A percentile compares a stretch with the other conserved stretches of the same genome.
Conservation (phyloP, 1,139 yeast genomes). For the Zygoascus sp. region DNA sequence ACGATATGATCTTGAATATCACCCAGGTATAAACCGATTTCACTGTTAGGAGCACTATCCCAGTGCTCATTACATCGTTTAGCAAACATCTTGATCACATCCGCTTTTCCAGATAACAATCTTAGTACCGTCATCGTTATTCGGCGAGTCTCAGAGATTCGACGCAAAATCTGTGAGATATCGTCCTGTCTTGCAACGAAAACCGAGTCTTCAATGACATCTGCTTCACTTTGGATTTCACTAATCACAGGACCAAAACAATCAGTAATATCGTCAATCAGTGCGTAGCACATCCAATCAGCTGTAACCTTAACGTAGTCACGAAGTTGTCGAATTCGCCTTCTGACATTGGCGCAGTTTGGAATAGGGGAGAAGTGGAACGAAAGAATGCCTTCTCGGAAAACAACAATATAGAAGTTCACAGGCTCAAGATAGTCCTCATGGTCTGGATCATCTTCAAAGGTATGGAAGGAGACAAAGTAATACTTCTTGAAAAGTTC, state of each 20-base stretch:
- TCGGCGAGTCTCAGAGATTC: slow-evolving; percentile 84
- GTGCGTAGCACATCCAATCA: slow-evolving; percentile 92
- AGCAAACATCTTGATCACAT: slow-evolving; percentile 95
- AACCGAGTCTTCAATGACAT: slow-evolving; percentile 83
- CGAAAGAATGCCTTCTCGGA: slow-evolving; percentile 75
- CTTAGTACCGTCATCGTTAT: slow-evolving; percentile 92
- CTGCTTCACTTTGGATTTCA: slow-evolving; percentile 84
- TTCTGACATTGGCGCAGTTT: slow-evolving; percentile 82
- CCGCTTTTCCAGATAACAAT: slow-evolving; percentile 88
- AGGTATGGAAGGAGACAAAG: slow-evolving; percentile 88
- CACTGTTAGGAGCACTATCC: slow-evolving; percentile 40
- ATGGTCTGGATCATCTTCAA: slow-evolving; percentile 61
- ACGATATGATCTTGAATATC: slow-evolving; percentile 97
- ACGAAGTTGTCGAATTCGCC: slow-evolving; percentile 85
- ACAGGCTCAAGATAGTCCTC: slow-evolving; percentile 84
- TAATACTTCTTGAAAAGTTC: slow-evolving; percentile 86
- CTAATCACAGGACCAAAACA: slow-evolving; percentile 88
- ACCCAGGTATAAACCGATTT: slow-evolving; percentile 67
- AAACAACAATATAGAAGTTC: slow-evolving; percentile 82
- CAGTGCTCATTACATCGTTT: slow-evolving; percentile 81
- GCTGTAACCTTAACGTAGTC: slow-evolving; percentile 84
- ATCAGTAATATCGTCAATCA: slow-evolving; percentile 91
- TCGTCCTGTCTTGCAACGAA: slow-evolving; percentile 60
- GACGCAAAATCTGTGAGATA: slow-evolving; percentile 58
- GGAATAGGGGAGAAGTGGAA: slow-evolving; percentile 80